These are phyloP conservation scores for Paramarasmius palmivorus DNA, from an alignment of 1,284 basidiomycete genomes.

Conservation along the genomic window DNA sequence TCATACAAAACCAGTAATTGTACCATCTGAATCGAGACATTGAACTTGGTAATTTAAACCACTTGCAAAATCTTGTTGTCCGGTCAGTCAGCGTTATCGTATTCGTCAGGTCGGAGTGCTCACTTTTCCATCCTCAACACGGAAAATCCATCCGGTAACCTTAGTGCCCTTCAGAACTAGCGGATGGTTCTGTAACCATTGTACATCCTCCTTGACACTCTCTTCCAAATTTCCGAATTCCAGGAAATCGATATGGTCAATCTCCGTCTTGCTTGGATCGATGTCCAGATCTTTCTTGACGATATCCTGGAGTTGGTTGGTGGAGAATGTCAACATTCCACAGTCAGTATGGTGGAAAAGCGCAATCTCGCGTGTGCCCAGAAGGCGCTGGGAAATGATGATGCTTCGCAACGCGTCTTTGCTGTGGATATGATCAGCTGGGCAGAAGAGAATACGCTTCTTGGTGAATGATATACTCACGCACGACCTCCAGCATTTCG, in stretches of 20 bases:
- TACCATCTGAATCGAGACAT: no score
- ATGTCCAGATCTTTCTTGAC: conserved; percentile 38
- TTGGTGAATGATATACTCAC: conserved; percentile 7
- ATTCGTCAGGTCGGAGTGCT: neutral
- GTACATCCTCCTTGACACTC: conserved; percentile 17
- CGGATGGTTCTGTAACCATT: conserved; percentile 14
- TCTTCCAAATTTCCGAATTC: conserved; percentile 42
- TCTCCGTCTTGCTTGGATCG: conserved; percentile 29
- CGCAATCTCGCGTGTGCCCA: conserved; percentile 66
- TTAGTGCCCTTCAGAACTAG: conserved; percentile 13
- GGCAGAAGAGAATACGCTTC: neutral
- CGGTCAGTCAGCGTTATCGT: no score
- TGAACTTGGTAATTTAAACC: no score
- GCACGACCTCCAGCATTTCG: conserved; percentile 15
- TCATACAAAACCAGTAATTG: no score
- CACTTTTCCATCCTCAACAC: conserved; percentile 15
- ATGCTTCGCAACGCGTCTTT: conserved; percentile 66
- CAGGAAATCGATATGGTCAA: conserved; percentile 56
- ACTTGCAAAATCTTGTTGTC: no score
- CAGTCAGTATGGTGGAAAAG: conserved; percentile 70
- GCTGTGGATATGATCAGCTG: conserved; percentile 27
- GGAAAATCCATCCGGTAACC: conserved; percentile 16
- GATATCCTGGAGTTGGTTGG: conserved; percentile 47
- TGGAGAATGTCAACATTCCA: conserved; percentile 65
- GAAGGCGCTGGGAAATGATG: conserved; percentile 66